A percentile compares a stretch with the other conserved stretches of the same genome.
Evolutionary conservation across 2,329 filamentous ascomycete species (phyloP).

Genomic region (Apiospora rasikravindrae): DNA sequence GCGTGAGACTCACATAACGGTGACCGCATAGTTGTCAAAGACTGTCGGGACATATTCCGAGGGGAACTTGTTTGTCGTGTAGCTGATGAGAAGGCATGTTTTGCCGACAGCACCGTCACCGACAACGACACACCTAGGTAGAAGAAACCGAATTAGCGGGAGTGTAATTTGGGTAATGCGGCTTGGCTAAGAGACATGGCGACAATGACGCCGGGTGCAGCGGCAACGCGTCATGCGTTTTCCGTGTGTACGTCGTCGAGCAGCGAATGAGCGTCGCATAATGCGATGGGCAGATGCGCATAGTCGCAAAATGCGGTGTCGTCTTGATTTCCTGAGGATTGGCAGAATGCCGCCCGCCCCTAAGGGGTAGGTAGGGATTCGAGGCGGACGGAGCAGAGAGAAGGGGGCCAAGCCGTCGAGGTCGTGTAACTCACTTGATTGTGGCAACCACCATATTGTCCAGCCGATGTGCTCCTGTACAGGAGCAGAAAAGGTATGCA

Average conservation of each 20-base stretch:
- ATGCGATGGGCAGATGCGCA: conserved; percentile 7
- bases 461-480: conserved; percentile 43
- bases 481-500: conserved; percentile 39
- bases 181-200: conserved; percentile 19
- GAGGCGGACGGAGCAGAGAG: conserved; percentile 4
- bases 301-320: conserved; percentile 6
- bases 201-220: conserved; percentile 15
- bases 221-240: background rate
- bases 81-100: conserved; percentile 98
- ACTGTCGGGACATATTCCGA: conserved; percentile 99
- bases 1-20: conserved; percentile 84
- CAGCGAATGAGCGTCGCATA: background rate
- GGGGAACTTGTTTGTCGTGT: conserved; percentile 99
- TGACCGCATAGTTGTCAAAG: conserved; percentile 99
- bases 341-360: conserved; percentile 4
- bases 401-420: conserved; percentile 6
- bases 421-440: conserved; percentile 59
- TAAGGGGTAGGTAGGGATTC: background rate
- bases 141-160: conserved; percentile 25
- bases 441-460: conserved; percentile 66
- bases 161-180: conserved; percentile 19
- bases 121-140: conserved; percentile 89
- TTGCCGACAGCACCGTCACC: conserved; percentile 99
- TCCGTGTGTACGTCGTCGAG: background rate
- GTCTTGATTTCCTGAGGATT: background rate